phyloP scores from a whole-genome alignment of 306 rosid species.

The Dryas octopetala region DNA sequence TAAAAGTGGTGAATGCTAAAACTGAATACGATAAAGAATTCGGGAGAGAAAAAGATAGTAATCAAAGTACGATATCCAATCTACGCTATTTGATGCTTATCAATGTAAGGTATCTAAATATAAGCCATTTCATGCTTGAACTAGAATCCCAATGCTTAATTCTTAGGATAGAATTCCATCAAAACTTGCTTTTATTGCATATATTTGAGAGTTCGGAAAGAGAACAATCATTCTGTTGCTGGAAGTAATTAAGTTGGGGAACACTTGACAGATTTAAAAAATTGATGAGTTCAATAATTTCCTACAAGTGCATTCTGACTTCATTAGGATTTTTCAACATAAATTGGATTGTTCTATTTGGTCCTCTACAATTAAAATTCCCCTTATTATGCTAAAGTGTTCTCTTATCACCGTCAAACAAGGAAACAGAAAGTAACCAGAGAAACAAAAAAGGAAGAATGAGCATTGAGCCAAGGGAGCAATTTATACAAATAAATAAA shows the following conservation, averaged over 20 bases:
- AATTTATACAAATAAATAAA: neutral
- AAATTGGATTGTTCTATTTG: too few relatives aligned
- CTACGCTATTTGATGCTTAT: neutral
- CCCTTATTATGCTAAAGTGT: neutral
- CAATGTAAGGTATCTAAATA: neutral
- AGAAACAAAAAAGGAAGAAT: neutral
- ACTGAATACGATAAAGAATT: too few relatives aligned
- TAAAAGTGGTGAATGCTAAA: too few relatives aligned
- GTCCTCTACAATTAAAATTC: neutral
- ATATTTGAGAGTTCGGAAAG: too few relatives aligned
- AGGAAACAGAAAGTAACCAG: neutral
- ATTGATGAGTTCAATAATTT: too few relatives aligned
- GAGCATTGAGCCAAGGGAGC: neutral
- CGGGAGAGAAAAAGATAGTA: too few relatives aligned
- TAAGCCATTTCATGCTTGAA: neutral
- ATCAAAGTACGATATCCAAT: neutral
- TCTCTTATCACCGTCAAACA: neutral
- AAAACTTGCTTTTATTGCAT: neutral
- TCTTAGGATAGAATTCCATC: neutral
- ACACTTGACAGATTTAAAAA: too few relatives aligned
- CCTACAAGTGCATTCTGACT: too few relatives aligned
- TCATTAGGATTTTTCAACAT: too few relatives aligned
- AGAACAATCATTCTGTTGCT: too few relatives aligned
- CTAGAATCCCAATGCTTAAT: neutral
- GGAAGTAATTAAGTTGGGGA: too few relatives aligned